phyloP scores from a whole-genome alignment of 2,329 filamentous ascomycete species.

The Xylaria sp. region DNA sequence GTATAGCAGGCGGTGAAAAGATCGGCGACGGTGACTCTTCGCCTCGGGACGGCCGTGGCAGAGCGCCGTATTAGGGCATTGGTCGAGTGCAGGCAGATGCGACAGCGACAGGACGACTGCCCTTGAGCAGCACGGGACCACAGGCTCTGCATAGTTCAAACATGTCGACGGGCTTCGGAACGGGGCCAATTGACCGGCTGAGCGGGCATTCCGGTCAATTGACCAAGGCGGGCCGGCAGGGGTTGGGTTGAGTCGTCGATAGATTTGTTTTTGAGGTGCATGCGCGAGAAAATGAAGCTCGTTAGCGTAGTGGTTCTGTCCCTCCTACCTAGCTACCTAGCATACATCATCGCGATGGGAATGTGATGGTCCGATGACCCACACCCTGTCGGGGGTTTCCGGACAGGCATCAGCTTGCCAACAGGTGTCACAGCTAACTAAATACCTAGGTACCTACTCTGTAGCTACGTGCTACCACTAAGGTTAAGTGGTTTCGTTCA shows the following conservation, averaged over 20 bases:
- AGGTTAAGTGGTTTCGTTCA: neutral
- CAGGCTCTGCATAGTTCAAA: conserved; percentile 70
- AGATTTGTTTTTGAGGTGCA: neutral
- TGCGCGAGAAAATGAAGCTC: neutral
- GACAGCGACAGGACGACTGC: conserved; percentile 70
- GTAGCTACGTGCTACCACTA: neutral
- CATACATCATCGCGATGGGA: neutral
- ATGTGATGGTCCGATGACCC: conserved; percentile 20
- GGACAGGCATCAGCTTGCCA: neutral
- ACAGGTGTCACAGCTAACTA: conserved; percentile 7
- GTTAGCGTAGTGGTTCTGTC: neutral
- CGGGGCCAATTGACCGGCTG: conserved; percentile 16
- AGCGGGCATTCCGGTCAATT: conserved; percentile 34
- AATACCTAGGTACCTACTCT: neutral
- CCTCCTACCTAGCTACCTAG: neutral
- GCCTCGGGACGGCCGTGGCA: conserved; percentile 61
- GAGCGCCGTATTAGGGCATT: conserved; percentile 61
- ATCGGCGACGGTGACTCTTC: conserved; percentile 63
- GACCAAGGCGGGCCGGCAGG: conserved; percentile 13
- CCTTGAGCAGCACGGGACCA: conserved; percentile 75
- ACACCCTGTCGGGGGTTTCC: neutral
- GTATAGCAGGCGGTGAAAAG: conserved; percentile 75
- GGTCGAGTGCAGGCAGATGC: conserved; percentile 66
- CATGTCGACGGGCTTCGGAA: conserved; percentile 44
- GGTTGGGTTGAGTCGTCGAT: neutral